Conservation (phyloP, 2,329 filamentous ascomycete species). For the Fusarium sp. region DNA sequence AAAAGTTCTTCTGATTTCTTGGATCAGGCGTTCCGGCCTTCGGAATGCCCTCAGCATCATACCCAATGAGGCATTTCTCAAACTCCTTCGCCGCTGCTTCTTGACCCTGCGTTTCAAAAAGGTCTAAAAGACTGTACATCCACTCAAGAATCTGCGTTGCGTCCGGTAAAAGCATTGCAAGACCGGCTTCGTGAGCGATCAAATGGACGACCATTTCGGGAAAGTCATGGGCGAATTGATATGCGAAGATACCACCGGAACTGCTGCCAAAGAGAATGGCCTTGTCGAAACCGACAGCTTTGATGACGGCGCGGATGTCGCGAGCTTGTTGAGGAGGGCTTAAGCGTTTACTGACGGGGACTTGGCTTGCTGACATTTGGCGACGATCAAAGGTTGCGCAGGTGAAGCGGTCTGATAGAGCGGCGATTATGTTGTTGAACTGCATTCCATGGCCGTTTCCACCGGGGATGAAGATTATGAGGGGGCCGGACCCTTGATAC, state of each 20-base stretch:
- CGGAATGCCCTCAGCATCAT: neutral
- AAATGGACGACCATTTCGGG: neutral
- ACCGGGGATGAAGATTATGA: neutral
- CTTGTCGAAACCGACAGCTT: neutral
- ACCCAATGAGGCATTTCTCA: neutral
- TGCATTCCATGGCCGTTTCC: slow-evolving; percentile 4
- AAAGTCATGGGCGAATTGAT: slow-evolving; percentile 9
- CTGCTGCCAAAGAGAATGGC: neutral
- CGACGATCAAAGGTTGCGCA: slow-evolving; percentile 3
- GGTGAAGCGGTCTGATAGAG: neutral
- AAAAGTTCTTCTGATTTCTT: neutral
- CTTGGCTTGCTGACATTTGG: slow-evolving; percentile 14
- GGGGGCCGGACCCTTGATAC: neutral
- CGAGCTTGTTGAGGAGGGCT: slow-evolving; percentile 1
- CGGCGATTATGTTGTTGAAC: neutral
- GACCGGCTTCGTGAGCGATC: neutral
- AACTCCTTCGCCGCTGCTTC: neutral
- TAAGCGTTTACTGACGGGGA: neutral
- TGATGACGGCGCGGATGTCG: neutral
- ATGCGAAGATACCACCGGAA: neutral
- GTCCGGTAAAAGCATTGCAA: neutral
- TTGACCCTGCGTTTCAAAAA: neutral
- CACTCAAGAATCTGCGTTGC: neutral
- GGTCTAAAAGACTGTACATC: neutral
- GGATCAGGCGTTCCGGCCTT: neutral